These are phyloP conservation scores for Aspergillus eucalypticola DNA, from an alignment of 2,329 filamentous ascomycete species.

Conservation along the genomic window DNA sequence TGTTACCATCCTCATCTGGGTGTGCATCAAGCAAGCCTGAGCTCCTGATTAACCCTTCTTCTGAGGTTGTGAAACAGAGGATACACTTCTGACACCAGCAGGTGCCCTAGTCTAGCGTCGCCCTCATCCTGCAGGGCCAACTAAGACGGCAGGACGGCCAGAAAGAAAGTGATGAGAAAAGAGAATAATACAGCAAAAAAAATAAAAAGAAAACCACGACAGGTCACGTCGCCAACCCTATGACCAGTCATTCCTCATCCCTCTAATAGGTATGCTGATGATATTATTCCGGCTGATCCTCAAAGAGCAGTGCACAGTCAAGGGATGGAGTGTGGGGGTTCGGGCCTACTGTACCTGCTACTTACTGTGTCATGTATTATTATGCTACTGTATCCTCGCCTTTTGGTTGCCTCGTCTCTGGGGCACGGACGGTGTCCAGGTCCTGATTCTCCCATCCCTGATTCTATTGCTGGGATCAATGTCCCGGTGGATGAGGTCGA, in stretches of 20 bases:
- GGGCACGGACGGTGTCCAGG: not conserved
- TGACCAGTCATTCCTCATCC: not conserved
- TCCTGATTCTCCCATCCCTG: not conserved
- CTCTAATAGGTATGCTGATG: not conserved
- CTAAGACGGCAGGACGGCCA: not conserved
- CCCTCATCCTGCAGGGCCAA: conserved; percentile 2
- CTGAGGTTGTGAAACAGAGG: not conserved
- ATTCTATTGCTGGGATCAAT: not conserved
- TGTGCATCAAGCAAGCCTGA: not conserved
- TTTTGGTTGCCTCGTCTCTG: not conserved
- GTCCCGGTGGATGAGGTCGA: not conserved
- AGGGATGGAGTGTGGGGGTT: too few relatives aligned
- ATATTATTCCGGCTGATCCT: not conserved
- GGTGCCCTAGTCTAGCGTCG: not conserved
- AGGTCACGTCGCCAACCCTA: not conserved
- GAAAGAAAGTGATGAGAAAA: not conserved
- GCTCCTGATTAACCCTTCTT: not conserved
- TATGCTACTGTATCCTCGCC: not conserved
- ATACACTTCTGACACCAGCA: not conserved
- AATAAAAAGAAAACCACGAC: not conserved
- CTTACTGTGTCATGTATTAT: not conserved
- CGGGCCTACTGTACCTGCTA: not conserved
- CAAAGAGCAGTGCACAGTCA: not conserved
- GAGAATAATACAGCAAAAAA: not conserved
- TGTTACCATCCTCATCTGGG: not conserved